A percentile compares a stretch with the other conserved stretches of the same genome.
phyloP scores from a whole-genome alignment of 306 rosid species.

The Echinosophora koreensis region DNA sequence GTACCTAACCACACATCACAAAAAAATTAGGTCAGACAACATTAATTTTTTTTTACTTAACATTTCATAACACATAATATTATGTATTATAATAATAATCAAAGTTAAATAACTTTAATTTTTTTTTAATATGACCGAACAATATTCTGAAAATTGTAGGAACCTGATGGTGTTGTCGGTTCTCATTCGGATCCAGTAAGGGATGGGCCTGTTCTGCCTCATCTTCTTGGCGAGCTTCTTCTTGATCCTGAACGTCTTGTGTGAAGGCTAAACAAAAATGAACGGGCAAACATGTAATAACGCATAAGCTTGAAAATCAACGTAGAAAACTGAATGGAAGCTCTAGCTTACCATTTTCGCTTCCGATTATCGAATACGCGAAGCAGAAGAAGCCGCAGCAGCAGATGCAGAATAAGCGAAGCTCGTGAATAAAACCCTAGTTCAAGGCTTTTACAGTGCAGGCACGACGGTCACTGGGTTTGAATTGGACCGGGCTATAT shows the following conservation, averaged over 20 bases:
- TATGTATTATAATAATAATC: no score
- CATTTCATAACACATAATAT: no score
- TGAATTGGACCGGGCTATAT: neutral
- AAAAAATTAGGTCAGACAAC: neutral
- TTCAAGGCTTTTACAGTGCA: neutral
- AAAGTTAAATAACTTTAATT: no score
- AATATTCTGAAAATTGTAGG: neutral
- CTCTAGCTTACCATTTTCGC: constrained; percentile 59
- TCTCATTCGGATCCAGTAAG: constrained; percentile 87
- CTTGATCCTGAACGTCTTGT: constrained; percentile 91
- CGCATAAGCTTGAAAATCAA: neutral
- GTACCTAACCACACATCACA: constrained; percentile 55
- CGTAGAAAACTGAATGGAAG: neutral
- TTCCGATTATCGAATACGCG: constrained; percentile 22
- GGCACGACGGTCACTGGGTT: neutral
- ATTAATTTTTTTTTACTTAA: neutral
- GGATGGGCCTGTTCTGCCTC: constrained; percentile 93
- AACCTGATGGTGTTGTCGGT: constrained; percentile 85
- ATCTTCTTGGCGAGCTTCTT: constrained; percentile 95
- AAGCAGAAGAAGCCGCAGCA: constrained; percentile 22
- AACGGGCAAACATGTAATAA: neutral
- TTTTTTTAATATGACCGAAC: no score
- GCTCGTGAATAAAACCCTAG: constrained; percentile 38
- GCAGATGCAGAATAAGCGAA: neutral
- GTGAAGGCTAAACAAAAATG: constrained; percentile 67